These are phyloP conservation scores for Akanthomyces uredinophilus DNA, from an alignment of 2,329 filamentous ascomycete species.

Conservation along the genomic window DNA sequence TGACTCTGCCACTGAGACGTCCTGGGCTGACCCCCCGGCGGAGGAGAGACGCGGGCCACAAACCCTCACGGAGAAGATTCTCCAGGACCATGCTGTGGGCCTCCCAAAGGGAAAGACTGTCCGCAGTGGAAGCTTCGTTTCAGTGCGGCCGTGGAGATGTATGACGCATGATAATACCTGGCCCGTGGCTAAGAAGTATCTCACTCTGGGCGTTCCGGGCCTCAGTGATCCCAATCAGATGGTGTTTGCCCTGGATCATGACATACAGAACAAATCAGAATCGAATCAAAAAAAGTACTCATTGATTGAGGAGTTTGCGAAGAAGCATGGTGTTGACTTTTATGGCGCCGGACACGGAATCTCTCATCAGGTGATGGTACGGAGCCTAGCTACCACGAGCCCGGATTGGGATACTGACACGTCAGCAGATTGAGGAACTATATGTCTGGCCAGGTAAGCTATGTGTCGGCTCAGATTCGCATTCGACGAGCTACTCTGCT, in stretches of 20 bases:
- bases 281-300: conserved; percentile 77
- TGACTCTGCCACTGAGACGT: neutral
- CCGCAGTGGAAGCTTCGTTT: conserved; percentile 77
- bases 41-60: conserved; percentile 47
- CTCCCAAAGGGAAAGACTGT: conserved; percentile 71
- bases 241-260: conserved; percentile 79
- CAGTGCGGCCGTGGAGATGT: conserved; percentile 62
- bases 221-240: conserved; percentile 68
- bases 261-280: conserved; percentile 77
- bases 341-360: conserved; percentile 76
- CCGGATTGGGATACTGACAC: conserved; percentile 5
- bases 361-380: conserved; percentile 75
- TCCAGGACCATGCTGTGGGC: conserved; percentile 75
- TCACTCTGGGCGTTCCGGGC: conserved; percentile 68
- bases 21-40: neutral
- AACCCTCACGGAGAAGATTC: conserved; percentile 88
- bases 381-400: neutral
- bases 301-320: conserved; percentile 77
- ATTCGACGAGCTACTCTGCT: conserved; percentile 80
- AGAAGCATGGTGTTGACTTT: conserved; percentile 69
- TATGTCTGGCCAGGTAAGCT: conserved; percentile 78
- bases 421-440: conserved; percentile 68
- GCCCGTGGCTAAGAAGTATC: conserved; percentile 71
- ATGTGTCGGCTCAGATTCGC: conserved; percentile 71
- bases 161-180: conserved; percentile 87